Evolutionary conservation across 805 yeast species (phyloP), one percentile per base, ranked within the genome.

Genomic region (Pichia phayaonensis): DNA sequence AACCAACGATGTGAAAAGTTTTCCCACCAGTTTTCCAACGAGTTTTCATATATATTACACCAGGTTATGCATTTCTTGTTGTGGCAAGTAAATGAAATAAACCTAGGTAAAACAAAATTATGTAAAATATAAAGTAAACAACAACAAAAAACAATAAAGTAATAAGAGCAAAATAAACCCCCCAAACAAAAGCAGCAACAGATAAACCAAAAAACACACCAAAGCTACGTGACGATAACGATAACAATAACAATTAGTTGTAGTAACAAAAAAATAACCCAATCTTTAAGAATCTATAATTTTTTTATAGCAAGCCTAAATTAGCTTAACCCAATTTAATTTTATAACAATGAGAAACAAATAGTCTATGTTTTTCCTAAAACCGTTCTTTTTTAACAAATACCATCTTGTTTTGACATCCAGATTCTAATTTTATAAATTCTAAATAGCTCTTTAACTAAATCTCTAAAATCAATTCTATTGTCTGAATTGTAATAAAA

Each of bases 391-490:
- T 27, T 27, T 43, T 44, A 45, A 26, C 53, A 46, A 22, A 50
- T 43, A n/a, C 45, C 45, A 39, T 47, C 45, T 46, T 59, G 62
- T 47, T 63, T 62, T 67, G 92, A 85, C 94, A 86, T 84, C 95
- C 95, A 86, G 60, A 85, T 85, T 56, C 94, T 72, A 4, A 92
- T 85, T 68, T 86, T 85, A 73, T 84, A 86, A 46, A 81, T 77
- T 53, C 86, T 71, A 68, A 85, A 85, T 50, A 85, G 70, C 56
- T 86, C 94, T 44, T 86, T 75, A 10, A 85, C 90, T 63, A 86
- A 74, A 56, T 84, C 90, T 54, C 94, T 71, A 64, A 85, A 85
- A 64, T 86, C 95, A 50, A 86, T 83, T 55, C 95, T 72, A 56
- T 79, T 77, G 47, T 72, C 71, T 48, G 83, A 79, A 29, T 62